Base-by-base conservation (phyloP, 2,329 filamentous ascomycete genomes). In the Penicillium sp. region DNA sequence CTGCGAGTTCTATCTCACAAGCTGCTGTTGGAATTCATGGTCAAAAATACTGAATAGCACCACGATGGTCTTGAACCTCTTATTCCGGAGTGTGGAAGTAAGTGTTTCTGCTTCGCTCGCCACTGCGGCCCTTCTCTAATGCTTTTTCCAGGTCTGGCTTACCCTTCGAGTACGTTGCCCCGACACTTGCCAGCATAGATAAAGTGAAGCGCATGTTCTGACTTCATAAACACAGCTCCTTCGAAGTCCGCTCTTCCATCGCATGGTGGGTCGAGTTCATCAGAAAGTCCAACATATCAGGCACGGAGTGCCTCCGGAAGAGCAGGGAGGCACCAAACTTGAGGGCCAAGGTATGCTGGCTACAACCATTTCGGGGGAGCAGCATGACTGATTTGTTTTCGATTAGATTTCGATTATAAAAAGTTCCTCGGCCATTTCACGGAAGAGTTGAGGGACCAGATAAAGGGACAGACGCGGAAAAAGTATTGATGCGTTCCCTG, bases 261-360 rank as follows among this genome's bases (percentile, higher is more conserved):
- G 68, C 33, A 65, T 70, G 57, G 73, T 75, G 37, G 69, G 72
- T 25, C 64, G 61, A 46, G 66, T 75, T 18, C 71, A 75, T 57
- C 68, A 70, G 42, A 68, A 61, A 39, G 59, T 76, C 18, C 69
- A 74, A 55, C 65, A 68, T 45, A 30, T 72, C 16, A 68, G 67
- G 48, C 65, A 75, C 55, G 72, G 73, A 29, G 63, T 69, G 39
- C 67, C 71, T 42, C 69, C 68, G 14, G 71, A 74, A 51, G 69
- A 73, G 46, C 69, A 71, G 62, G 70, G 72, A 51, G 70, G 70
- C 38, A 73, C 72, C 33, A 64, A 69, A 11, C 59, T 70, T n/a
- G 66, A 72, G 22, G 62, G 65, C 48, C 60, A 62, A 53, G 64
- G 64, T 69, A 65, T 56, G 22, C n/a, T 46, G 10, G 2, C 25